These are phyloP conservation scores for Papiliotrema laurentii DNA, from an alignment of 1,284 basidiomycete species.

Conservation along the genomic window DNA sequence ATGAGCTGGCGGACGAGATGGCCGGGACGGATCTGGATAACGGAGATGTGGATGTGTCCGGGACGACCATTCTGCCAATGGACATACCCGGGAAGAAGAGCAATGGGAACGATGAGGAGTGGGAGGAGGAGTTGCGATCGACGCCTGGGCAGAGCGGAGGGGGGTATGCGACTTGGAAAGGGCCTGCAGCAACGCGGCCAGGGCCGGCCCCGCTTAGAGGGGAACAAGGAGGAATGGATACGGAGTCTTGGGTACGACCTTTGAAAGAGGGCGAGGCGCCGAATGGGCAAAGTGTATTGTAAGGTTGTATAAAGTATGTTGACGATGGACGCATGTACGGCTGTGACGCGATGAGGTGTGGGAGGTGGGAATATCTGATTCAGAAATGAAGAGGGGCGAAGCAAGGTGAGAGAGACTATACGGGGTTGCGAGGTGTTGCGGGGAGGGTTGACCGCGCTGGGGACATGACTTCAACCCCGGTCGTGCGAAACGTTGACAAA, in stretches of 20 bases:
- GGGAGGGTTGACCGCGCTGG: too few relatives aligned
- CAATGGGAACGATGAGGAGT: neutral
- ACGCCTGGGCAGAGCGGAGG: neutral
- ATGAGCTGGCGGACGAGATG: conserved; percentile 6
- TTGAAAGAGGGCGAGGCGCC: neutral
- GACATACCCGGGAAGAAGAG: neutral
- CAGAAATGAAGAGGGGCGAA: too few relatives aligned
- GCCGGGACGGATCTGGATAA: neutral
- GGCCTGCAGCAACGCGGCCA: neutral
- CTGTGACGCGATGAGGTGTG: too few relatives aligned
- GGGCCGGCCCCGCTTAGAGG: neutral
- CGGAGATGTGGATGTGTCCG: conserved; percentile 2
- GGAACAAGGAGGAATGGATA: neutral
- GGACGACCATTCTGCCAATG: neutral
- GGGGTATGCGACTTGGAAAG: neutral
- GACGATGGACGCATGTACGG: too few relatives aligned
- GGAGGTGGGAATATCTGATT: too few relatives aligned
- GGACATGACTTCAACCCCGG: too few relatives aligned
- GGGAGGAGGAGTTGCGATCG: neutral
- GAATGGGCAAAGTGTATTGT: neutral
- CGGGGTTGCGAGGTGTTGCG: too few relatives aligned
- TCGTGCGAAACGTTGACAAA: neutral
- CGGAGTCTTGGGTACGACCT: neutral
- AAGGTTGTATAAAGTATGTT: too few relatives aligned
- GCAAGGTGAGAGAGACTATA: too few relatives aligned